Percentiles rank a stretch among this genome's conserved stretches.
These are phyloP conservation scores for Benincasa hispida DNA, from an alignment of 306 rosid genomes.

Conservation along the genomic window DNA sequence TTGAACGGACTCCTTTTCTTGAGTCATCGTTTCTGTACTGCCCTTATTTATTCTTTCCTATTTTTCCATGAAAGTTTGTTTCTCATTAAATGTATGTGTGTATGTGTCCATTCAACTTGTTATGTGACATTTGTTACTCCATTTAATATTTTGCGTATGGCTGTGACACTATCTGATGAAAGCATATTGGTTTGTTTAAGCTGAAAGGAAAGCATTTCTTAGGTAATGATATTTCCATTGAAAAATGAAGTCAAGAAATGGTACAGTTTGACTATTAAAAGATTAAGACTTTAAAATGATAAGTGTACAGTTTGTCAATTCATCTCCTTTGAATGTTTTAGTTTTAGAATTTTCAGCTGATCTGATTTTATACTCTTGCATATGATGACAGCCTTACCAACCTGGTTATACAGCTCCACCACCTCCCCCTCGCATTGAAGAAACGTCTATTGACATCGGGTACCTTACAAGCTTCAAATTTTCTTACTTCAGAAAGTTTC, in stretches of 20 bases:
- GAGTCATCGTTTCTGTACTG: background rate
- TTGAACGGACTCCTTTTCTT: background rate
- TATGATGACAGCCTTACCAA: constrained; percentile 56
- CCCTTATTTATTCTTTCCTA: background rate
- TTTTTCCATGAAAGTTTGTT: background rate
- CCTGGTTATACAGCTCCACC: constrained; percentile 86
- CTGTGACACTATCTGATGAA: background rate
- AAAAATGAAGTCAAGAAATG: background rate
- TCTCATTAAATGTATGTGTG: background rate
- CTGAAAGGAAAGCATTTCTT: background rate
- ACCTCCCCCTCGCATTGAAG: constrained; percentile 62
- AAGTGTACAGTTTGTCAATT: background rate
- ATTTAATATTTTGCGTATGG: background rate
- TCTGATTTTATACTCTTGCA: constrained; percentile 10
- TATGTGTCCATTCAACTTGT: background rate
- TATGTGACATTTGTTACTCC: background rate
- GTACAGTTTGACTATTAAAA: background rate
- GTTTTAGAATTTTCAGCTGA: background rate
- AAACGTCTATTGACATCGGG: constrained; percentile 91
- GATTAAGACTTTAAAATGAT: background rate
- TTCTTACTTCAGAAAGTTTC: background rate
- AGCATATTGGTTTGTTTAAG: background rate
- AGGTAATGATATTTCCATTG: background rate
- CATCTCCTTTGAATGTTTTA: background rate
- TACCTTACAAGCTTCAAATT: constrained; percentile 17